A percentile compares a stretch with the other conserved stretches of the same genome.
These are phyloP conservation scores for Intubia oerlemansii DNA, from an alignment of 2,329 filamentous ascomycete species.

Conservation along the genomic window DNA sequence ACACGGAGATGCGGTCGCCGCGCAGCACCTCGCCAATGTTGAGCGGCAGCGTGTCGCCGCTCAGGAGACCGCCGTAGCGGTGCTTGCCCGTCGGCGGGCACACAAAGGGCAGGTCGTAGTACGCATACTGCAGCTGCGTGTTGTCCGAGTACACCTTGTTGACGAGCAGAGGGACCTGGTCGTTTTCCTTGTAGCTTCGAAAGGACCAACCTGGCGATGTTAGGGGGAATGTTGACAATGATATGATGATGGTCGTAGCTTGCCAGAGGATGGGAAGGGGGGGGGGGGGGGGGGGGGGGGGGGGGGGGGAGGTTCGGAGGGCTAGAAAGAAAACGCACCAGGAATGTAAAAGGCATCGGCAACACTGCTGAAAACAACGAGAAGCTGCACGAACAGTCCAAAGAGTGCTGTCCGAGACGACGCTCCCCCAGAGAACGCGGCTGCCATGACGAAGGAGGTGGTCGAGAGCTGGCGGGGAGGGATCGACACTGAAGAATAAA, in stretches of 20 bases:
- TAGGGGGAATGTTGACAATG: constrained; percentile 3
- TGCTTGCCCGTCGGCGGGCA: constrained; percentile 54
- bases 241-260: too few species aligned
- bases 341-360: constrained; percentile 65
- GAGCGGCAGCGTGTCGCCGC: constrained; percentile 56
- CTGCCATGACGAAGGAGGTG: not conserved
- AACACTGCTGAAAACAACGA: constrained; percentile 19
- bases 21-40: constrained; percentile 77
- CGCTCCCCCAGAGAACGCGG: not conserved
- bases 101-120: constrained; percentile 72
- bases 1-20: constrained; percentile 66
- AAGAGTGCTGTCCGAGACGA: constrained; percentile 24
- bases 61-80: constrained; percentile 45
- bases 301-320: too few species aligned
- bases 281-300: too few species aligned
- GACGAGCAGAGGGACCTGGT: constrained; percentile 65
- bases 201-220: constrained; percentile 50
- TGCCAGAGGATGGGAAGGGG: too few species aligned
- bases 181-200: constrained; percentile 54
- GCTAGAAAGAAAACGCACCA: constrained; percentile 38
- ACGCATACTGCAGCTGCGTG: constrained; percentile 80
- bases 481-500: too few species aligned
- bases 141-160: constrained; percentile 86
- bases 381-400: constrained; percentile 15
- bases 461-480: too few species aligned